Conservation (phyloP, 164 flowering plant species). For the Dillenia suffruticosa region DNA sequence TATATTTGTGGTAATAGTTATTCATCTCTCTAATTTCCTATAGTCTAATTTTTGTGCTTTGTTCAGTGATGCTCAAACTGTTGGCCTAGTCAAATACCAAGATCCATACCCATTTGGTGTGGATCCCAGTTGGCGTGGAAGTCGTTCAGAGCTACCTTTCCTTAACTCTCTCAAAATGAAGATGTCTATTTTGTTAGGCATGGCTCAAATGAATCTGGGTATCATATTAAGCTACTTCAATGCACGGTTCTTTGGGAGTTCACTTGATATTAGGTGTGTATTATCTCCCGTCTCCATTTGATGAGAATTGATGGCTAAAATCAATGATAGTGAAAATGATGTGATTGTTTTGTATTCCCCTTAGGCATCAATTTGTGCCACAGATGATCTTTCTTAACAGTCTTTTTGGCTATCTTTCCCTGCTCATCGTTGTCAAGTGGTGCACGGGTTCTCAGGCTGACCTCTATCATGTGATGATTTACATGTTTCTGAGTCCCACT, state of each 20-base stretch:
- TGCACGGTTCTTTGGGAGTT: constrained; percentile 64
- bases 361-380: constrained; percentile 96
- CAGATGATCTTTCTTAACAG: constrained; percentile 89
- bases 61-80: constrained; percentile 57
- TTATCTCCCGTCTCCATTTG: constrained; percentile 2
- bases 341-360: neutral
- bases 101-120: constrained; percentile 90
- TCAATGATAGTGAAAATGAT: too few species aligned
- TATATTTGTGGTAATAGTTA: neutral
- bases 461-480: constrained; percentile 95
- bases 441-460: constrained; percentile 96
- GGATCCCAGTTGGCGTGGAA: constrained; percentile 98
- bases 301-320: too few species aligned
- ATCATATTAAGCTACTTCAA: constrained; percentile 85
- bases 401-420: constrained; percentile 93
- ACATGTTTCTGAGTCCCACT: constrained; percentile 94
- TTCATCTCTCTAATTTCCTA: neutral
- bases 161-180: constrained; percentile 94
- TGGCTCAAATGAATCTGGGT: constrained; percentile 84
- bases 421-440: constrained; percentile 88
- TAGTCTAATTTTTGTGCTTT: constrained; percentile 9
- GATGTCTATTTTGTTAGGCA: constrained; percentile 88
- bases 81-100: constrained; percentile 66
- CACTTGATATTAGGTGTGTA: constrained; percentile 73
- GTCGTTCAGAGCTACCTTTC: constrained; percentile 91